These are phyloP conservation scores for Afroboletus lepidellus DNA, from an alignment of 1,284 basidiomycete genomes.

Conservation along the genomic window DNA sequence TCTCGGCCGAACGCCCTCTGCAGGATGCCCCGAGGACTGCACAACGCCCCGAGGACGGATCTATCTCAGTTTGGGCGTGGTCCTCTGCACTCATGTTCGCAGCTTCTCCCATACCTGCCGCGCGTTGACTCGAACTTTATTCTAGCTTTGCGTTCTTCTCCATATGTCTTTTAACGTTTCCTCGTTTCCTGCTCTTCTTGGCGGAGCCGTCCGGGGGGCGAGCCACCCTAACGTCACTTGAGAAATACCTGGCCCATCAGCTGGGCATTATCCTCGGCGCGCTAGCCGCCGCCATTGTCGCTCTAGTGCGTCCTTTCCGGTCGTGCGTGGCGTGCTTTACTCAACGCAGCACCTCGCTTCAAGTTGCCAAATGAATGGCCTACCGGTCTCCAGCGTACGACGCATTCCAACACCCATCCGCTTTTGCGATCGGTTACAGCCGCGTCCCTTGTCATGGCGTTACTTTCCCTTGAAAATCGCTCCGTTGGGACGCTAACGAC, in stretches of 20 bases:
- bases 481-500: constrained; percentile 57
- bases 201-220: constrained; percentile 46
- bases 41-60: constrained; percentile 10
- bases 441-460: constrained; percentile 52
- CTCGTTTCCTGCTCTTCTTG: constrained; percentile 61
- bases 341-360: neutral
- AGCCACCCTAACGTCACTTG: constrained; percentile 56
- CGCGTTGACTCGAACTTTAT: constrained; percentile 6
- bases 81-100: constrained; percentile 43
- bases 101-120: neutral
- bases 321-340: constrained; percentile 4
- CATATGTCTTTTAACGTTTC: constrained; percentile 50
- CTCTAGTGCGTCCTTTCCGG: constrained; percentile 45
- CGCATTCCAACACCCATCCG: constrained; percentile 47
- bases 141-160: constrained; percentile 44
- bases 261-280: constrained; percentile 59
- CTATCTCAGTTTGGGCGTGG: constrained; percentile 47
- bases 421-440: constrained; percentile 57
- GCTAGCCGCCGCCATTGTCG: constrained; percentile 52
- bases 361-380: constrained; percentile 46
- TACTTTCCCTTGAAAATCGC: constrained; percentile 64
- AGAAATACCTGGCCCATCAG: constrained; percentile 62
- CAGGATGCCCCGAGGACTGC: constrained; percentile 2
- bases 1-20: constrained; percentile 10
- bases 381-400: constrained; percentile 26